Base-by-base conservation (phyloP, 345 rosid genomes). In the Psidium friedrichsthalianum region DNA sequence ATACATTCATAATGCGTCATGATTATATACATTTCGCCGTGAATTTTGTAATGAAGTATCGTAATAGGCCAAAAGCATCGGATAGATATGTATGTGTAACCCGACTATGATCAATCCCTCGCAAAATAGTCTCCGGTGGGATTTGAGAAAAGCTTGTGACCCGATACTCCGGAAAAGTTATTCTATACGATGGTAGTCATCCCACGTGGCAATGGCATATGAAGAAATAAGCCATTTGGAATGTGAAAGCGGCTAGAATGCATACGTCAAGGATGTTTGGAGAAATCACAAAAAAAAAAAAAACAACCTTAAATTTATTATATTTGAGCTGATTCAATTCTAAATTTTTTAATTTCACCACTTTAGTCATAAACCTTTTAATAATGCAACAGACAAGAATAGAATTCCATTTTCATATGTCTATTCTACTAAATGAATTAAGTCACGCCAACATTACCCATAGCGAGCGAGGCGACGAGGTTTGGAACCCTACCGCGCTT, bases 101-200 rank as follows among this genome's bases (percentile, higher is more conserved):
- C 25, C 21, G 25, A 20, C 11, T 8, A 56, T 7, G 25, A 56
- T 56, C 10, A 0, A 3, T 7, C 21, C 57, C 10, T 11, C 57
- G 1, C 24, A 2, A 21, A 21, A 7, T 6, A 11, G 10, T 21
- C 57, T 6, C 25, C 4, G 4, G 25, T 21, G 57, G 6, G 11
- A 55, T 36, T 55, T 25, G 25, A 55, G 1, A 25, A 21, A 55
- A 20, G 57, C 25, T 21, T 8, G 58, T 10, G 25, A 56, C 16
- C 4, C 1, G 29, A 58, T 54, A 8, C 16, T 5, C 5, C 6
- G 0, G 8, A 2, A 6, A 27, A 3, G 74, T 27, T 27, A 27
- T 61, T 27, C 0, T 18, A 3, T 15, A 14, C 8, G 1, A 1
- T 0, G 2, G 42, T n/a, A n/a, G n/a, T 15, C 16, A 0, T 2